These are phyloP conservation scores for Kwoniella sp. DNA, from an alignment of 768 basidiomycete species.

Conservation along the genomic window DNA sequence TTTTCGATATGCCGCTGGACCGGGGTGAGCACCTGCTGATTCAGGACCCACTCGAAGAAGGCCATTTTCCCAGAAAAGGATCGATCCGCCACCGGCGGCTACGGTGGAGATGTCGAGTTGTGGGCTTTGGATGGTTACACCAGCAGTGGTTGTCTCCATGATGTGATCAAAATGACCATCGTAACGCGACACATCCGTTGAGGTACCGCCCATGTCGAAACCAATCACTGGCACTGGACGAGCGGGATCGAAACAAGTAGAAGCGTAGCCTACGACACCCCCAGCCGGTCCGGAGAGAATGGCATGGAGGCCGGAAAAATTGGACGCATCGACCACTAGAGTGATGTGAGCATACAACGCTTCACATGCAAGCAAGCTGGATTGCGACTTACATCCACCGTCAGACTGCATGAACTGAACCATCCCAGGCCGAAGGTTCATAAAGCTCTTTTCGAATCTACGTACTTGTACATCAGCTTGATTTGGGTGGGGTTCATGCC, in stretches of 20 bases:
- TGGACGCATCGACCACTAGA: conserved; percentile 14
- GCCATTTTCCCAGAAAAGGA: conserved; percentile 83
- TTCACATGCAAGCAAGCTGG: neutral
- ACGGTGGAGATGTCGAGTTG: conserved; percentile 50
- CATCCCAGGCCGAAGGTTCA: conserved; percentile 18
- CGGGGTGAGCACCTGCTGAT: conserved; percentile 92
- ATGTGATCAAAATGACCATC: conserved; percentile 90
- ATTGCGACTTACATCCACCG: conserved; percentile 53
- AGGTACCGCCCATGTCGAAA: conserved; percentile 70
- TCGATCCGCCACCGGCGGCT: conserved; percentile 83
- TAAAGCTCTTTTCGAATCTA: conserved; percentile 21
- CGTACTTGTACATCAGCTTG: neutral
- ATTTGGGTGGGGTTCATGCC: too few relatives aligned
- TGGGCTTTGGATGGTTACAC: conserved; percentile 43
- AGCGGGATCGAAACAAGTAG: conserved; percentile 82
- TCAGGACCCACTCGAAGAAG: conserved; percentile 93
- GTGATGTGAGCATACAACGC: conserved; percentile 23
- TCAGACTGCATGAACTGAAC: conserved; percentile 85
- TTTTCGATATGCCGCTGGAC: conserved; percentile 70
- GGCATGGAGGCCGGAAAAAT: conserved; percentile 88
- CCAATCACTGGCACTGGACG: conserved; percentile 76
- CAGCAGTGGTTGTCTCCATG: conserved; percentile 44
- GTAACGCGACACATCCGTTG: conserved; percentile 91
- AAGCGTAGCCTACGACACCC: conserved; percentile 90
- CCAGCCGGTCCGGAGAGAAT: conserved; percentile 87